These are phyloP conservation scores for Mycena floridula DNA, from an alignment of 768 basidiomycete species.

Conservation along the genomic window DNA sequence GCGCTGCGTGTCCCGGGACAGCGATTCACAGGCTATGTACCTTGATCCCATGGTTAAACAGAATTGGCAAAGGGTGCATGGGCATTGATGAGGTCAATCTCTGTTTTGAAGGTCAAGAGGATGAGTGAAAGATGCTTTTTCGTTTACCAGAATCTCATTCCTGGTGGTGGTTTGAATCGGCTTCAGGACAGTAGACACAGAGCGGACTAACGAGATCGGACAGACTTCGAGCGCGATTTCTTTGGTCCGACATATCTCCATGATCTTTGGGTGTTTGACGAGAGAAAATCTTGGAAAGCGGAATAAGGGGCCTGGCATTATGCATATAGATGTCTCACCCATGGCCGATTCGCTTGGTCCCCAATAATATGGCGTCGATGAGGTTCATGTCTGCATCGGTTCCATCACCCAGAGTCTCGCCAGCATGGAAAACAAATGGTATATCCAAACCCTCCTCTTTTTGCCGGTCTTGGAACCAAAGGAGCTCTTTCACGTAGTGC, in stretches of 20 bases:
- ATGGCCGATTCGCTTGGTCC: constrained; percentile 78
- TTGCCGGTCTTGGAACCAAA: constrained; percentile 52
- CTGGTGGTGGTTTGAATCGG: constrained; percentile 24
- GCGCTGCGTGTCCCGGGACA: no score
- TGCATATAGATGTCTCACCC: constrained; percentile 37
- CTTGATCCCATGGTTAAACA: constrained; percentile 68
- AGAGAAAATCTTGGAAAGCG: constrained; percentile 50
- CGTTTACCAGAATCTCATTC: constrained; percentile 64
- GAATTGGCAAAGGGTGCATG: constrained; percentile 68
- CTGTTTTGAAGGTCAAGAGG: constrained; percentile 22
- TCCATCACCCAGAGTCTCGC: constrained; percentile 78
- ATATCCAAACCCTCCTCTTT: constrained; percentile 55
- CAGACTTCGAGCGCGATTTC: constrained; percentile 69
- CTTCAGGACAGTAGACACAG: not conserved
- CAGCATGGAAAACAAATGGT: constrained; percentile 77
- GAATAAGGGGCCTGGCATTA: not conserved
- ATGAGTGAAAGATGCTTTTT: not conserved
- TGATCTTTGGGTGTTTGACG: constrained; percentile 67
- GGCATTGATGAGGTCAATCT: constrained; percentile 76
- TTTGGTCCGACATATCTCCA: constrained; percentile 58
- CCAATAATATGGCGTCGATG: constrained; percentile 73
- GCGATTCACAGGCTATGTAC: no score
- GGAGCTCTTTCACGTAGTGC: constrained; percentile 55
- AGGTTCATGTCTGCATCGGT: constrained; percentile 65
- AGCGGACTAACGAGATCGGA: constrained; percentile 62